Conservation (phyloP, 768 basidiomycete genomes). For the Serpula lacrymans region DNA sequence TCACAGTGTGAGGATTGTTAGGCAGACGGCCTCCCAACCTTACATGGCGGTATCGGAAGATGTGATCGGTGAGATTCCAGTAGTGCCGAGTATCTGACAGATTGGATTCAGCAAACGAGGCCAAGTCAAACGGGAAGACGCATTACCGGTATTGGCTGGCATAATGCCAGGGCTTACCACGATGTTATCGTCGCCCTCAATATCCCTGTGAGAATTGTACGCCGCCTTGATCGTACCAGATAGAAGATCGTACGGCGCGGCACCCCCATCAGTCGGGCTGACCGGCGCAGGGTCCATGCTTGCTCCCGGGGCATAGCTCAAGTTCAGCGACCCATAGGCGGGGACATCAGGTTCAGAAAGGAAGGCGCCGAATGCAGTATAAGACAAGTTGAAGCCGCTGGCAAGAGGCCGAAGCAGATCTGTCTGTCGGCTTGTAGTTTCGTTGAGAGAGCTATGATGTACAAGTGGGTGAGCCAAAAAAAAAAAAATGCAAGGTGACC, state of each 20-base stretch:
- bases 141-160: constrained; percentile 50
- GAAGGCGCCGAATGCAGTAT: constrained; percentile 50
- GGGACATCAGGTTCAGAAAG: constrained; percentile 33
- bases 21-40: constrained; percentile 26
- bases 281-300: constrained; percentile 68
- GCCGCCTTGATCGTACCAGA: constrained; percentile 65
- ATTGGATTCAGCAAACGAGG: too few relatives aligned
- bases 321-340: constrained; percentile 43
- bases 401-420: constrained; percentile 44
- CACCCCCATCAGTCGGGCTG: constrained; percentile 37
- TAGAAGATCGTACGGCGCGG: constrained; percentile 44
- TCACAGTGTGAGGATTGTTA: constrained; percentile 61
- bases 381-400: constrained; percentile 52
- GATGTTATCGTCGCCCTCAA: constrained; percentile 31
- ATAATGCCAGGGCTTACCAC: constrained; percentile 52
- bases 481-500: background rate
- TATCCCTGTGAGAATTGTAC: constrained; percentile 46
- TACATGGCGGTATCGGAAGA: too few relatives aligned
- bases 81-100: constrained; percentile 48
- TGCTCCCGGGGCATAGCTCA: constrained; percentile 45
- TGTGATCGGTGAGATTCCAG: constrained; percentile 50
- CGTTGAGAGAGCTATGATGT: constrained; percentile 35
- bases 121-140: background rate
- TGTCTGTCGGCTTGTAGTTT: constrained; percentile 42
- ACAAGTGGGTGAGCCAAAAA: constrained; percentile 24